Evolutionary conservation across 345 rosid species (phyloP).

Genomic region (Cardamine occulta): DNA sequence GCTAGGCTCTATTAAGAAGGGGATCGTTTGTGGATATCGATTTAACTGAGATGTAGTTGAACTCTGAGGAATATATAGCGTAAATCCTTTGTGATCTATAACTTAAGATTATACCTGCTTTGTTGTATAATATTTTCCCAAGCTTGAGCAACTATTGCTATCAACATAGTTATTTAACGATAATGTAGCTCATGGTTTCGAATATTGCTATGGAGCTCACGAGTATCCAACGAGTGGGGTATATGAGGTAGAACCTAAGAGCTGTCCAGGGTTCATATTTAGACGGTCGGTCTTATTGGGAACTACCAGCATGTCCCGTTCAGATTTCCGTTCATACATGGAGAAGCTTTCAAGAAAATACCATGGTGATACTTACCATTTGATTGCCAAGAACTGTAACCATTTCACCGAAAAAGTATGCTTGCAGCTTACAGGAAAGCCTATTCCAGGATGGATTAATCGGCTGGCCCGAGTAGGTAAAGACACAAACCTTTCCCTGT

Average conservation of each 20-base stretch:
- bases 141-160: too few species aligned
- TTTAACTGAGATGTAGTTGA: conserved; percentile 1
- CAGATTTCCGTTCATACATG: conserved; percentile 80
- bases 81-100: neutral
- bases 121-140: neutral
- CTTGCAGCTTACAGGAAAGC: conserved; percentile 71
- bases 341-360: conserved; percentile 74
- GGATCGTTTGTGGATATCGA: conserved; percentile 19
- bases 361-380: conserved; percentile 88
- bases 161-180: conserved; percentile 10
- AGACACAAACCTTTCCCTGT: neutral
- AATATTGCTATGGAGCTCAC: conserved; percentile 94
- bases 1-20: conserved; percentile 1
- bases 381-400: conserved; percentile 98
- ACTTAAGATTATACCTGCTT: neutral
- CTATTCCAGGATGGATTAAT: conserved; percentile 95
- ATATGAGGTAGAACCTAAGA: conserved; percentile 90
- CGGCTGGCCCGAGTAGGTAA: conserved; percentile 86
- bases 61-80: neutral
- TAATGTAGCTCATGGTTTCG: conserved; percentile 74
- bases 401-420: conserved; percentile 90
- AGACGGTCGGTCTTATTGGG: conserved; percentile 83
- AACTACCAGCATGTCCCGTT: conserved; percentile 62
- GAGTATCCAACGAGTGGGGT: conserved; percentile 84
- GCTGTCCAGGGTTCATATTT: conserved; percentile 91